A percentile compares a stretch with the other conserved stretches of the same genome.
These are phyloP conservation scores for Ascochyta viciae-villosae DNA, from an alignment of 2,329 filamentous ascomycete species.

Conservation along the genomic window DNA sequence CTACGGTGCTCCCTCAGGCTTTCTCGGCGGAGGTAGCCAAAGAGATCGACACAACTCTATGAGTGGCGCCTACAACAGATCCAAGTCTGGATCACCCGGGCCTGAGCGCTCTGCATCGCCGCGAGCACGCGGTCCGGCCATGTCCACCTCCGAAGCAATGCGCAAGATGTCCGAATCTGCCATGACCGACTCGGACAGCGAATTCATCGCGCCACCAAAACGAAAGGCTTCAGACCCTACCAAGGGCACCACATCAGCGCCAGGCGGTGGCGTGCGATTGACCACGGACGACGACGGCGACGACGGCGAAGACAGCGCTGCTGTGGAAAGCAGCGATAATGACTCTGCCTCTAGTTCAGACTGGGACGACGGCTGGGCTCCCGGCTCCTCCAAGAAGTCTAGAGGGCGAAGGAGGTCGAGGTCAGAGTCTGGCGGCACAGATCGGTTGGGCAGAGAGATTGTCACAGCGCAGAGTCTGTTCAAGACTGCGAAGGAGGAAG, in stretches of 20 bases:
- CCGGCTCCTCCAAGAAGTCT: constrained; percentile 40
- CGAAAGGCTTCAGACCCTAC: constrained; percentile 57
- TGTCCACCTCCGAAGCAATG: constrained; percentile 16
- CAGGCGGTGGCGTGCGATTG: constrained; percentile 63
- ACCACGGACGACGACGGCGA: constrained; percentile 57
- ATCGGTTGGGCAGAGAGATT: constrained; percentile 45
- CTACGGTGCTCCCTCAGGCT: constrained; percentile 39
- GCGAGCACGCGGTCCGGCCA: constrained; percentile 22
- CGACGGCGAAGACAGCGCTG: constrained; percentile 65
- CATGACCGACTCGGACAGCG: constrained; percentile 16
- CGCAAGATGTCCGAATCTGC: constrained; percentile 20
- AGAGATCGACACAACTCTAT: constrained; percentile 51
- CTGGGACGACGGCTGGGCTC: constrained; percentile 64
- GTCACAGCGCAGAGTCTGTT: constrained; percentile 66
- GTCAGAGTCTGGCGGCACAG: constrained; percentile 43
- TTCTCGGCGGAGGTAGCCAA: constrained; percentile 27
- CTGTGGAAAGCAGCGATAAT: constrained; percentile 74
- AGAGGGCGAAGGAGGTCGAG: constrained; percentile 51
- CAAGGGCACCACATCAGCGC: constrained; percentile 53
- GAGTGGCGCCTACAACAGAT: constrained; percentile 46
- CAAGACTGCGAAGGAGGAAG: constrained; percentile 79
- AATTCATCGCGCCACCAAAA: constrained; percentile 21
- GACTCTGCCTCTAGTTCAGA: constrained; percentile 63
- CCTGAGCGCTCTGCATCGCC: constrained; percentile 47
- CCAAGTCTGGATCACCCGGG: constrained; percentile 51